These are phyloP conservation scores for Penicillium angulare DNA, from an alignment of 495 filamentous ascomycete species.

Conservation along the genomic window DNA sequence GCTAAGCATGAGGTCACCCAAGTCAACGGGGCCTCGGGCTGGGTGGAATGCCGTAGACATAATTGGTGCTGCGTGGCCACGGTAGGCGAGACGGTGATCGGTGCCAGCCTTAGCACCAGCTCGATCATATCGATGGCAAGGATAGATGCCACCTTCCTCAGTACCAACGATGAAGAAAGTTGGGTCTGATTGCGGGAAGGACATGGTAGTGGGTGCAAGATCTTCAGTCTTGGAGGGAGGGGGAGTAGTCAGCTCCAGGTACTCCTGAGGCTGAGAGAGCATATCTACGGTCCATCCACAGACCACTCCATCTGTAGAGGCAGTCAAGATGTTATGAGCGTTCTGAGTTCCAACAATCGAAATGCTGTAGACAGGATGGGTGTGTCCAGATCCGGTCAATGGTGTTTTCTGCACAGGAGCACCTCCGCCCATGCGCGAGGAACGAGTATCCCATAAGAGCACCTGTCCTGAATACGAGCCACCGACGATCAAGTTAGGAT, in stretches of 20 bases:
- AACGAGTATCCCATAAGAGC: conserved; percentile 94
- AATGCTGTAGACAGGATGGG: conserved; percentile 93
- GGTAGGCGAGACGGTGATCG: conserved; percentile 79
- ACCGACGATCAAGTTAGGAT: conserved; percentile 91
- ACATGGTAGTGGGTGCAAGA: conserved; percentile 92
- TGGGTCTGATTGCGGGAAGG: conserved; percentile 91
- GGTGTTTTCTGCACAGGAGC: conserved; percentile 94
- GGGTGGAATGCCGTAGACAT: conserved; percentile 97
- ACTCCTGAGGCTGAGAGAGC: conserved; percentile 92
- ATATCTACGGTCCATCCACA: conserved; percentile 98
- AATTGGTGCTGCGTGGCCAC: conserved; percentile 86
- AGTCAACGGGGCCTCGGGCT: conserved; percentile 81
- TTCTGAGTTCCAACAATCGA: conserved; percentile 97
- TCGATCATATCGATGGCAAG: conserved; percentile 94
- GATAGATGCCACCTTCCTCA: conserved; percentile 93
- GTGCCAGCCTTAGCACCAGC: conserved; percentile 95
- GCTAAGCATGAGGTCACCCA: conserved; percentile 90
- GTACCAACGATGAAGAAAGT: conserved; percentile 97
- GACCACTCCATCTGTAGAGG: conserved; percentile 93
- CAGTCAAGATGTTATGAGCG: conserved; percentile 95
- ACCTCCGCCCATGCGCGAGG: conserved; percentile 61
- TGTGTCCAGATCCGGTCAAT: conserved; percentile 85
- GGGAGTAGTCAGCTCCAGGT: conserved; percentile 81
- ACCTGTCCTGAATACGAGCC: conserved; percentile 96
- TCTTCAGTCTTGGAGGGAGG: conserved; percentile 89